phyloP scores from a whole-genome alignment of 805 yeast genomes.

The Myxozyma melibiosi region DNA sequence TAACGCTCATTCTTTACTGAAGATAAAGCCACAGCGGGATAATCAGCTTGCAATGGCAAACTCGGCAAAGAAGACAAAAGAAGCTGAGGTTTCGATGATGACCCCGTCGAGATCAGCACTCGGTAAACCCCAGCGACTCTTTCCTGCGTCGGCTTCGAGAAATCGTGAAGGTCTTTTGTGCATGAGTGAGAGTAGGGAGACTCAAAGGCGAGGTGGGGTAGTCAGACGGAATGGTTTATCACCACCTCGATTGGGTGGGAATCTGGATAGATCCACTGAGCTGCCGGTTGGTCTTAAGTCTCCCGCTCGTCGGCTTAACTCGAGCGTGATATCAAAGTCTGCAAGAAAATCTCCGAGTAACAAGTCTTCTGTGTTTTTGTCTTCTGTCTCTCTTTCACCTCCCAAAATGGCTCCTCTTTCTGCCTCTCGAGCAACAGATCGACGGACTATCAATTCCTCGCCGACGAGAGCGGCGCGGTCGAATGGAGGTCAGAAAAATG shows the following conservation, averaged over 20 bases:
- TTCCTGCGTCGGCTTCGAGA: background rate
- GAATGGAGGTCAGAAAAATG: background rate
- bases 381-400: constrained; percentile 4
- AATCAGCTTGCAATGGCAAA: constrained; percentile 17
- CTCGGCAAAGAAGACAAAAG: constrained; percentile 9
- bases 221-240: background rate
- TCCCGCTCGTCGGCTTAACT: constrained; percentile 24
- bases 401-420: constrained; percentile 19
- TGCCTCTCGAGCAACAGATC: background rate
- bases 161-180: background rate
- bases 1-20: constrained; percentile 10
- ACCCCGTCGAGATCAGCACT: constrained; percentile 20
- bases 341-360: background rate
- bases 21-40: constrained; percentile 26
- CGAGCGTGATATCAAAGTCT: background rate
- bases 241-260: background rate
- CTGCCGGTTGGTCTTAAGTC: constrained; percentile 22
- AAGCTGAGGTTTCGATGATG: constrained; percentile 3
- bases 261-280: background rate
- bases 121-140: constrained; percentile 26
- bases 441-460: background rate
- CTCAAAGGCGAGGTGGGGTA: background rate
- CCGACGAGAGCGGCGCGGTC: background rate
- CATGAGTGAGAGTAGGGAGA: background rate
- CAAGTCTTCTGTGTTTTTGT: background rate